A percentile compares a stretch with the other conserved stretches of the same genome.
These are phyloP conservation scores for Coemansia sp. DNA, from an alignment of 192 early-diverging fungal species.

Conservation along the genomic window DNA sequence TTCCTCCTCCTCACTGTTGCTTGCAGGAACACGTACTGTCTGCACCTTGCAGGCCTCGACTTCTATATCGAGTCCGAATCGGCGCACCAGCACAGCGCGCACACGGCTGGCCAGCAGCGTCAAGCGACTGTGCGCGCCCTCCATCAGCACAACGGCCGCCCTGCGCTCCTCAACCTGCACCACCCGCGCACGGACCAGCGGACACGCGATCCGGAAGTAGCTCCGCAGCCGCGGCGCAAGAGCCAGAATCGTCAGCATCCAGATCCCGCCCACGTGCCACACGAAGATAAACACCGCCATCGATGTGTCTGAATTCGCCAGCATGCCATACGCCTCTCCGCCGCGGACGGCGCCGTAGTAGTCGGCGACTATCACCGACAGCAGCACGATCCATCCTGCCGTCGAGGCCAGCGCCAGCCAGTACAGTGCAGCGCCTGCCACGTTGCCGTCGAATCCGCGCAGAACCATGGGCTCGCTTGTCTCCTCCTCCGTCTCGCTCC, in stretches of 20 bases:
- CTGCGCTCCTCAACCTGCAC: conserved; percentile 62
- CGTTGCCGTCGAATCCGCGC: conserved; percentile 64
- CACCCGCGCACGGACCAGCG: conserved; percentile 45
- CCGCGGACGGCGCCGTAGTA: conserved; percentile 69
- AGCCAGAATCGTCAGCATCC: conserved; percentile 62
- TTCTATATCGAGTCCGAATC: conserved; percentile 41
- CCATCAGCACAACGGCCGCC: conserved; percentile 56
- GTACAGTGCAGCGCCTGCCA: conserved; percentile 57
- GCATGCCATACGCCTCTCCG: conserved; percentile 56
- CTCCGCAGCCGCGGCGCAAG: conserved; percentile 57
- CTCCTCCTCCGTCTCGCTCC: neutral
- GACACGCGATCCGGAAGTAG: conserved; percentile 69
- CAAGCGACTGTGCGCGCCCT: conserved; percentile 48
- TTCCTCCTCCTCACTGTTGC: conserved; percentile 12
- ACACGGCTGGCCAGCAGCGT: conserved; percentile 44
- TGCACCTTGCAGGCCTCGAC: conserved; percentile 49
- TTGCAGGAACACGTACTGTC: conserved; percentile 17
- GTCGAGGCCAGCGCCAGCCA: conserved; percentile 58
- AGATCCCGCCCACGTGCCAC: conserved; percentile 74
- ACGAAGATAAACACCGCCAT: conserved; percentile 67
- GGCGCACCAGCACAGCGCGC: conserved; percentile 32
- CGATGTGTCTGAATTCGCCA: conserved; percentile 63
- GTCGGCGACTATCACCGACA: conserved; percentile 70
- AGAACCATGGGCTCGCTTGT: conserved; percentile 50
- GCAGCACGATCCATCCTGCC: conserved; percentile 64